phyloP scores from a whole-genome alignment of 2,329 filamentous ascomycete genomes.

The Fusarium sp. region DNA sequence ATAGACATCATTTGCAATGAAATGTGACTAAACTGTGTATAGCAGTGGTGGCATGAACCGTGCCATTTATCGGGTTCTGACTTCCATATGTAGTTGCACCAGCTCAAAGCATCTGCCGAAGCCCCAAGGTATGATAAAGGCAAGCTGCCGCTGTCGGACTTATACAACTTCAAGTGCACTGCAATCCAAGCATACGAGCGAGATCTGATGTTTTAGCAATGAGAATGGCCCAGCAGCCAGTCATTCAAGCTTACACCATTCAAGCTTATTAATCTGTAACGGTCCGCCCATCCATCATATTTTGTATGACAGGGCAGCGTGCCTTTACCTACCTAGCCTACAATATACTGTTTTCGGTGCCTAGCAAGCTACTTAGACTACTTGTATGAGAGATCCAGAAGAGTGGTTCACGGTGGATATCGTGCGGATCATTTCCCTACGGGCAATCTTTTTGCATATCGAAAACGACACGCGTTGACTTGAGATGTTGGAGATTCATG shows the following conservation, averaged over 20 bases:
- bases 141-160: not conserved
- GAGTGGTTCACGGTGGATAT: constrained; percentile 3
- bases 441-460: not conserved
- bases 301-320: not conserved
- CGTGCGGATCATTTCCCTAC: constrained; percentile 7
- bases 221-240: not conserved
- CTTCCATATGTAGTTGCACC: not conserved
- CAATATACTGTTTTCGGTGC: not conserved
- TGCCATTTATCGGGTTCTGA: not conserved
- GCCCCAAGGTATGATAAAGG: not conserved
- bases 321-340: not conserved
- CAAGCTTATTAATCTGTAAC: constrained; percentile 6
- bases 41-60: not conserved
- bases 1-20: constrained; percentile 1
- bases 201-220: not conserved
- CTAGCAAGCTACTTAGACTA: not conserved
- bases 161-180: not conserved
- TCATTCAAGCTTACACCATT: constrained; percentile 12
- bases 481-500: not conserved
- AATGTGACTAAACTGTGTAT: not conserved
- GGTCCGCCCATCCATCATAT: not conserved
- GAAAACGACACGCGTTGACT: constrained; percentile 21
- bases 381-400: constrained; percentile 7
- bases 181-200: not conserved
- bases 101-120: constrained; percentile 5